Evolutionary conservation across 164 flowering plant genomes (phyloP), one percentile per base, ranked within the genome.

Genomic region (Brasenia schreberi): DNA sequence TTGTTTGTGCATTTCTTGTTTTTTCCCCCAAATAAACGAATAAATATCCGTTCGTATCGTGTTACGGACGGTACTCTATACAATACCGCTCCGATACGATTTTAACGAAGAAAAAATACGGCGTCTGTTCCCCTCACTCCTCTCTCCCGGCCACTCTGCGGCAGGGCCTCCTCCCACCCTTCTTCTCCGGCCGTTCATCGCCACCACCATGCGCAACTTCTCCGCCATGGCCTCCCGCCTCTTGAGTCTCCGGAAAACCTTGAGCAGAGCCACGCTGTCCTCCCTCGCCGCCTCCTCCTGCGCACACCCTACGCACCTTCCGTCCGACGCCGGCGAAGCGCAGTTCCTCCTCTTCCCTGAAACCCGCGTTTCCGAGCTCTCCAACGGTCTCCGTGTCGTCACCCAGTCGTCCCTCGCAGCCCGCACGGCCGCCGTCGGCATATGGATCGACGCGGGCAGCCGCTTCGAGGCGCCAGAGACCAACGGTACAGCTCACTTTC

Each of bases 371-470:
- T 85, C 96, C 6, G 82, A 84, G 19, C 85, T 90, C 6, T 79
- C 88, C 2, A 86, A 82, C 56, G 96, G 94, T 45, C 75, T 90
- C 56, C 83, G 96, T 0, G 83, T 90, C 44, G 90, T 89, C 52
- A 90, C 94, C 5, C 89, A 90, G 77, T 82, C 94, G 16, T 75
- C 74, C 52, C 85, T 85, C 7, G 68, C 73, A 10, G 19, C 65
- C 18, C 69, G 70, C n/a, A 82, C 94, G 5, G 94, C 96, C 33
- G 81, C 94, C 17, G 87, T 90, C 12, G 94, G 94, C 12, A 90
- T 90, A 5, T 88, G 90, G 89, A 85, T 90, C 74, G 94, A 90
- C 61, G 88, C 97, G 3, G 97, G 97, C n/a, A 85, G 92, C 52
- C 68, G 97, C 60, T 90, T 81, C 67, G 94, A 90, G 84, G 72